Percentiles rank a stretch among this genome's conserved stretches.
Evolutionary conservation across 2,329 filamentous ascomycete genomes (phyloP).

Genomic region (Colletotrichum truncatum): DNA sequence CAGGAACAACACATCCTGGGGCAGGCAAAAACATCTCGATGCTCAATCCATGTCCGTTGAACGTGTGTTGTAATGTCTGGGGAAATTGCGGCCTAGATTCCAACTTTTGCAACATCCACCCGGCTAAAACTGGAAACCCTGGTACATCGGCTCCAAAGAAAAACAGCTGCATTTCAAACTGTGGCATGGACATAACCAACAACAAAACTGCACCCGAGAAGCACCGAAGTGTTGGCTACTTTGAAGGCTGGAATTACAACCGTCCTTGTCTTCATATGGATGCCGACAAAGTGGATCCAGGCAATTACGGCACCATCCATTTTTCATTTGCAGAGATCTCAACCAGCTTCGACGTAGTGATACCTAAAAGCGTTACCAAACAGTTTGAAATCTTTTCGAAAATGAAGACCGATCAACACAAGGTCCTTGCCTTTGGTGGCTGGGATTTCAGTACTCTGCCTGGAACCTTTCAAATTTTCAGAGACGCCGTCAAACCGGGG

Average conservation of each 20-base stretch:
- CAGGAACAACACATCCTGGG: background rate
- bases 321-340: slow-evolving; percentile 40
- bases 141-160: background rate
- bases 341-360: slow-evolving; percentile 1
- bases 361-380: slow-evolving; percentile 34
- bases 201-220: slow-evolving; percentile 3
- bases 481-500: slow-evolving; percentile 36
- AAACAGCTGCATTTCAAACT: slow-evolving; percentile 33
- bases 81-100: slow-evolving; percentile 2
- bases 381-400: slow-evolving; percentile 40
- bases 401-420: slow-evolving; percentile 36
- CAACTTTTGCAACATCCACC: background rate
- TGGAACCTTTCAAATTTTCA: slow-evolving; percentile 42
- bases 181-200: slow-evolving; percentile 30
- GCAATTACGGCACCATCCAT: slow-evolving; percentile 38
- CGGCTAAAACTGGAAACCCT: background rate
- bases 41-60: slow-evolving; percentile 20
- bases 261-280: slow-evolving; percentile 38
- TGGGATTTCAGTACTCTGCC: slow-evolving; percentile 47
- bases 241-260: slow-evolving; percentile 38
- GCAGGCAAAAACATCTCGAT: background rate
- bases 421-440: slow-evolving; percentile 49
- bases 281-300: slow-evolving; percentile 27
- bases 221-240: slow-evolving; percentile 36
- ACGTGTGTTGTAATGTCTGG: slow-evolving; percentile 20